Evolutionary conservation across 1,284 basidiomycete species (phyloP).

Genomic region (Sutorius eximius): DNA sequence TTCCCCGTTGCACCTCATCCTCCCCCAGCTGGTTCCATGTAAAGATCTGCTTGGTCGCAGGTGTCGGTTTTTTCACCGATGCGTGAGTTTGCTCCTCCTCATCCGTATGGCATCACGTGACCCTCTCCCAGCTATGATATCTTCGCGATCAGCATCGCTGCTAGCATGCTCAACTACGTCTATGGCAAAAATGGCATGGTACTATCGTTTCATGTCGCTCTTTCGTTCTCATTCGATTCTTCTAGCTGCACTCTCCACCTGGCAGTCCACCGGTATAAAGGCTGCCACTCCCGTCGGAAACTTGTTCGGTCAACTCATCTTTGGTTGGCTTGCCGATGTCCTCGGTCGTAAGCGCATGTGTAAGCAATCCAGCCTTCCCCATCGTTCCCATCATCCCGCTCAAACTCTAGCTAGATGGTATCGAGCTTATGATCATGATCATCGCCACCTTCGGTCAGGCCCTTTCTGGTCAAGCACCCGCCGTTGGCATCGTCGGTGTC

Average conservation of each 20-base stretch:
- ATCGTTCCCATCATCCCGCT: neutral
- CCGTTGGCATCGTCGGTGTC: constrained; percentile 57
- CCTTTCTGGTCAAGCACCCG: constrained; percentile 50
- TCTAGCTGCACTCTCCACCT: constrained; percentile 41
- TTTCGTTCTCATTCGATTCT: neutral
- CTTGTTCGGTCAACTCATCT: constrained; percentile 57
- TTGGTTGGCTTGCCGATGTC: constrained; percentile 57
- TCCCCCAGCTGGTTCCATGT: constrained; percentile 60
- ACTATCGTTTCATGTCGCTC: neutral
- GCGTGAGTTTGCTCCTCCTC: constrained; percentile 48
- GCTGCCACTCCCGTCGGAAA: constrained; percentile 70
- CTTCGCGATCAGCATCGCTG: constrained; percentile 76
- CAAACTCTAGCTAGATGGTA: constrained; percentile 45
- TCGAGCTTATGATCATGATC: constrained; percentile 60
- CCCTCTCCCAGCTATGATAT: constrained; percentile 56
- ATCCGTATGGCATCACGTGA: neutral
- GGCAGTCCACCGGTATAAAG: constrained; percentile 77
- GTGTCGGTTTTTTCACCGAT: constrained; percentile 83
- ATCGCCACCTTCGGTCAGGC: constrained; percentile 50
- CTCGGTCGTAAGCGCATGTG: constrained; percentile 51
- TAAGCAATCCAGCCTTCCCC: constrained; percentile 2
- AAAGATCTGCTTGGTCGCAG: constrained; percentile 71
- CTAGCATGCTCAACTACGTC: constrained; percentile 74
- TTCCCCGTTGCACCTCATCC: neutral
- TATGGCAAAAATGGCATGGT: constrained; percentile 48